Evolutionary conservation across 192 early-diverging fungal genomes (phyloP).

Genomic region (Coemansia biformis): DNA sequence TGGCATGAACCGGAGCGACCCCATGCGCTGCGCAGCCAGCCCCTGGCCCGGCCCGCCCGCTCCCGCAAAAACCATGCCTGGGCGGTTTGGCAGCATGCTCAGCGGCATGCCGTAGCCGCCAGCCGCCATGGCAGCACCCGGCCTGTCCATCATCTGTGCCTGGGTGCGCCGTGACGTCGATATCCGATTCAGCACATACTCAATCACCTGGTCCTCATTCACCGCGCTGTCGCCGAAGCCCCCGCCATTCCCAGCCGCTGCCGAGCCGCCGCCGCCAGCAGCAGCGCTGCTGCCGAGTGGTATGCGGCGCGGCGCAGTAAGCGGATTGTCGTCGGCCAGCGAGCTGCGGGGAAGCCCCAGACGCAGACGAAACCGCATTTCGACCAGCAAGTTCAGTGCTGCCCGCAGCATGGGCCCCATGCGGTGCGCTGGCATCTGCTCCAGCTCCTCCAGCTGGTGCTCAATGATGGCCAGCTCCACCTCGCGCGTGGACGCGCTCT

Average conservation of each 20-base stretch:
- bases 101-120: slow-evolving; percentile 26
- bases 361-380: slow-evolving; percentile 48
- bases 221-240: slow-evolving; percentile 23
- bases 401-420: slow-evolving; percentile 48
- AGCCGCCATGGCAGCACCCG: neutral
- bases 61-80: slow-evolving; percentile 7
- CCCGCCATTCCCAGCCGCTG: no score
- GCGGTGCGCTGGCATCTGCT: slow-evolving; percentile 27
- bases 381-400: slow-evolving; percentile 41
- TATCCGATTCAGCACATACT: slow-evolving; percentile 42
- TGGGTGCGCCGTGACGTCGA: slow-evolving; percentile 24
- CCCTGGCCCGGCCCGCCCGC: no score
- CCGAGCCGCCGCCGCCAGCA: no score
- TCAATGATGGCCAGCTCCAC: slow-evolving; percentile 44
- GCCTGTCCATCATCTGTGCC: slow-evolving; percentile 2
- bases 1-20: neutral
- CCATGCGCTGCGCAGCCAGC: neutral
- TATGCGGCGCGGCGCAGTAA: neutral
- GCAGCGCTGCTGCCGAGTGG: neutral
- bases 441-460: slow-evolving; percentile 41
- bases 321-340: slow-evolving; percentile 5
- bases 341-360: slow-evolving; percentile 34
- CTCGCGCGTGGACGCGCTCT: slow-evolving; percentile 25
- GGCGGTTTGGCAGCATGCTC: slow-evolving; percentile 31
- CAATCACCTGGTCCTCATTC: slow-evolving; percentile 31